Base-by-base conservation (phyloP, 805 yeast genomes). In the Metschnikowia kofuensis region DNA sequence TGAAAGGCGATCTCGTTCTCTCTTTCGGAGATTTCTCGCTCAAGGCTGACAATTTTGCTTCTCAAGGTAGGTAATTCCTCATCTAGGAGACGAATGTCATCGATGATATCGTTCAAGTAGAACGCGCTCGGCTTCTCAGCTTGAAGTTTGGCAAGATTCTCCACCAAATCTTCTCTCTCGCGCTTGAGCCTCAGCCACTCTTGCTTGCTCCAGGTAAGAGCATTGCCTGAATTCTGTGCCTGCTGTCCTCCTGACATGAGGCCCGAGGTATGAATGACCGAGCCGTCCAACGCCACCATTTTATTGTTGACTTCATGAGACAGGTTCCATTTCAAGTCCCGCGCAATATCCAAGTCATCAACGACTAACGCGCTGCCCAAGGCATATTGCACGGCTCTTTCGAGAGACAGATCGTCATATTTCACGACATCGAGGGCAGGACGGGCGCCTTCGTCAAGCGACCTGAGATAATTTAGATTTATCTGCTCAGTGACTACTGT, bases 241-340 rank as follows among this genome's bases (percentile, higher is more conserved):
- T 81, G 74, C 29, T 75, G 69, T 55, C 97, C 97, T 64, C 97
- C 97, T 8, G 97, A 86, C 96, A 94, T 89, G 35, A 90, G 74
- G 7, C 96, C 96, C 5, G 92, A 84, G 59, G 82, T 83, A 61
- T 89, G 89, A 41, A 94, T 87, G 30, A 90, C 73, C 0, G 92
- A 80, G 1, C 99, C 99, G 43, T 89, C 89, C 12, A 89, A 59
- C 0, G 96, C 80, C 2, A 91, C 96, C 42, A 87, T 65, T 63
- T 87, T 89, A 37, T 80, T 82, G 42, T 77, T 76, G 7, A 70
- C 36, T 29, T 81, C 67, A 5, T 42, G 38, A 12, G 53, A 38
- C 12, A 45, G 41, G 15, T 52, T 48, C 92, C 96, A 89, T 61
- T 88, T 83, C 49, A 92, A 68, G 1, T 74, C 69, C 60, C 84